Base-by-base conservation (phyloP, 192 early-diverging fungal species). In the Backusella sp. region DNA sequence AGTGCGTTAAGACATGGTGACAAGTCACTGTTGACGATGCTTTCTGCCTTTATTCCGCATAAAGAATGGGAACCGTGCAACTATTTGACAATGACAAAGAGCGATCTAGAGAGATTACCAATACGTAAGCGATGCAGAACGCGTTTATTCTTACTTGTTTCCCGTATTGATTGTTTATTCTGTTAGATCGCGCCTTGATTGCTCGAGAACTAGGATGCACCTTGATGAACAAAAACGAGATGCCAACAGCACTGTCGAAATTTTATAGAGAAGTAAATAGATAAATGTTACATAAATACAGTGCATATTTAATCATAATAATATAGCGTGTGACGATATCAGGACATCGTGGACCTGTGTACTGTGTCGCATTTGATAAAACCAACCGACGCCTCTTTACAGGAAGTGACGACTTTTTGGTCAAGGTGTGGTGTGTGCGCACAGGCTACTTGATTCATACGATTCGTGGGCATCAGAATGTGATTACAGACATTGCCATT, bases 401-500 rank as follows among this genome's bases (percentile, higher is more conserved):
- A 35, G 95, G 94, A 68, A 94, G 93, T 81, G 95, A 96, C 80
- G 95, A 96, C 79, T 93, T 87, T 49, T 75, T 96, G 30, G 89
- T 96, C 70, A 96, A 95, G 70, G 84, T 96, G 3, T 96, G 94
- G 94, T 92, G 92, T 78, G 88, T 93, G 23, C 82, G 87, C 2
- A 91, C 93, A 7, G 95, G 94, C 34, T 90, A 87, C 69, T 84
- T 95, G 11, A 88, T 96, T 41, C 88, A 93, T 78, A 92, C 94
- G 0, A 83, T 96, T n/a, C 88, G 94, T 70, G 94, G 94, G 14
- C 95, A 96, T 72, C 79, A 85, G 41, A 86, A 87, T 39, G 91
- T 92, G 39, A 90, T 96, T 59, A 88, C 91, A 0, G 94, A 94
- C 73, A 87, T 96, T 66, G 87, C 91, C 7, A 85, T 96, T 17